Evolutionary conservation across 1,284 basidiomycete species (phyloP).

Genomic region (Salmacisia buchloeana): DNA sequence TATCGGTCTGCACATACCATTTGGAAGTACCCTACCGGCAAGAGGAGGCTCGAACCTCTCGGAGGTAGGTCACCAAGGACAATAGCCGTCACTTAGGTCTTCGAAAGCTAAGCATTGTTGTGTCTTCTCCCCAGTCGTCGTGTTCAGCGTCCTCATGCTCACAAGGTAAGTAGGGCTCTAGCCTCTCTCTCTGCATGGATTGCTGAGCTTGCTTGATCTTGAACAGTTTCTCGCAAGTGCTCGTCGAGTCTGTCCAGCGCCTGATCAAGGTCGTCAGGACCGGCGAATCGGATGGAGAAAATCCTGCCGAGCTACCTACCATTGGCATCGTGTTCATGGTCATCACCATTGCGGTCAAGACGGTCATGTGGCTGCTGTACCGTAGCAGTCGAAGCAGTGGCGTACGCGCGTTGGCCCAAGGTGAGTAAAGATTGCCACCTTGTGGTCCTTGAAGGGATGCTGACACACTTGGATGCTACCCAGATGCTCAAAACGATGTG

Average conservation of each 20-base stretch:
- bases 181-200: background rate
- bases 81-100: background rate
- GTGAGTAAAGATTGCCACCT: background rate
- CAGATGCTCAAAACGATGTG: slow-evolving; percentile 57
- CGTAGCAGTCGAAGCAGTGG: slow-evolving; percentile 49
- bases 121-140: slow-evolving; percentile 28
- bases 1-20: slow-evolving; percentile 43
- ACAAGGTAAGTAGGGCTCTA: slow-evolving; percentile 37
- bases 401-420: slow-evolving; percentile 51
- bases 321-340: slow-evolving; percentile 54
- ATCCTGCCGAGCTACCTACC: slow-evolving; percentile 30
- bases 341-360: slow-evolving; percentile 58
- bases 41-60: slow-evolving; percentile 55
- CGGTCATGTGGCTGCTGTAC: slow-evolving; percentile 54
- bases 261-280: slow-evolving; percentile 41
- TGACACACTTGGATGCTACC: background rate
- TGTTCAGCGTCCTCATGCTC: slow-evolving; percentile 61
- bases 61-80: slow-evolving; percentile 35
- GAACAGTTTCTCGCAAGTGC: slow-evolving; percentile 34
- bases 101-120: background rate
- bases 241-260: slow-evolving; percentile 41
- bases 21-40: slow-evolving; percentile 56
- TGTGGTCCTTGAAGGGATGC: too few relatives aligned
- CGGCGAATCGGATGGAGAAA: slow-evolving; percentile 31
- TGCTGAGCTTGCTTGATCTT: background rate